Percentiles rank a stretch among this genome's conserved stretches.
phyloP scores from a whole-genome alignment of 2,329 filamentous ascomycete species.

The Ploettnerulaceae sp. region DNA sequence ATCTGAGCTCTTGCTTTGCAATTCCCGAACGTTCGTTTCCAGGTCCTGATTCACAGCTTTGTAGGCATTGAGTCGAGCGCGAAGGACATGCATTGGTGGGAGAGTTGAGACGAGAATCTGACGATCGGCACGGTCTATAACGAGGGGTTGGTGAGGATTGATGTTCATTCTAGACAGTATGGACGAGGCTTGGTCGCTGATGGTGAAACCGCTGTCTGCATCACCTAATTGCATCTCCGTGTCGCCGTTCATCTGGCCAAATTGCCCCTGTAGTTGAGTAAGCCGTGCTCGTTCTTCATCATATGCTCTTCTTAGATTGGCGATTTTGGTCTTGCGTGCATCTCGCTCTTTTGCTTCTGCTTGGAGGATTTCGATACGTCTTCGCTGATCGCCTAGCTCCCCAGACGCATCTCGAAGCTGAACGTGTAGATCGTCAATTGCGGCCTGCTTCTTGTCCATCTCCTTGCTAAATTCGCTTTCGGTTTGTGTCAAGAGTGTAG shows the following conservation, averaged over 20 bases:
- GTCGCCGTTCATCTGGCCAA: slow-evolving; percentile 48
- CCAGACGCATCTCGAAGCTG: slow-evolving; percentile 76
- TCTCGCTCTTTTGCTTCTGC: slow-evolving; percentile 58
- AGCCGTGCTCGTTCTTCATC: slow-evolving; percentile 61
- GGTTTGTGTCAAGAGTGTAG: slow-evolving; percentile 73
- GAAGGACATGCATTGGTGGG: slow-evolving; percentile 56
- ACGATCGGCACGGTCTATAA: slow-evolving; percentile 39
- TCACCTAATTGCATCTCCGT: slow-evolving; percentile 43
- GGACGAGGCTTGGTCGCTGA: slow-evolving; percentile 25
- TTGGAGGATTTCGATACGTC: slow-evolving; percentile 66
- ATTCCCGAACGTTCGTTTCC: slow-evolving; percentile 59
- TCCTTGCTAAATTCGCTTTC: slow-evolving; percentile 75
- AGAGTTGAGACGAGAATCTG: slow-evolving; percentile 39
- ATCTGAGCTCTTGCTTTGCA: slow-evolving; percentile 77
- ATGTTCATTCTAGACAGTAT: slow-evolving; percentile 28
- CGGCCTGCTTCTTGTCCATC: slow-evolving; percentile 76
- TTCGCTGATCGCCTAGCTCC: slow-evolving; percentile 71
- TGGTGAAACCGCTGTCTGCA: slow-evolving; percentile 31
- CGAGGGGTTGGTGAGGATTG: slow-evolving; percentile 38
- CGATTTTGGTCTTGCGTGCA: slow-evolving; percentile 63
- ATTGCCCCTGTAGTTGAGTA: slow-evolving; percentile 42
- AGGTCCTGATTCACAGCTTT: slow-evolving; percentile 63
- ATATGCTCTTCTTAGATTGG: slow-evolving; percentile 70
- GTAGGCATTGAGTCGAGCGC: slow-evolving; percentile 66
- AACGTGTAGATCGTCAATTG: slow-evolving; percentile 75